Evolutionary conservation across 768 basidiomycete genomes (phyloP).

Genomic region (Trametes meyenii): DNA sequence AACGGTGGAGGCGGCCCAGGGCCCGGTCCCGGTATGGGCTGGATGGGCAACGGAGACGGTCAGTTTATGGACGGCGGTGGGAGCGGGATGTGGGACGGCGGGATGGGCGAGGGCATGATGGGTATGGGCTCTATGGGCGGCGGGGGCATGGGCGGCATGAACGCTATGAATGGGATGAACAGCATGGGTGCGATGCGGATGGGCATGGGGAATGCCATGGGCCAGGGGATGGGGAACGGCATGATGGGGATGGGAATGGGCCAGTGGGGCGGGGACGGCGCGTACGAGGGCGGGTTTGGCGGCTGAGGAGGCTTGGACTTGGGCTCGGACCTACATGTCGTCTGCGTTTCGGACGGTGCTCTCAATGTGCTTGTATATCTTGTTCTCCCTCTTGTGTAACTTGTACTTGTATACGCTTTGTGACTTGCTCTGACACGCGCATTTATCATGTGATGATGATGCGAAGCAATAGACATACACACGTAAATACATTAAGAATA

Average conservation of each 20-base stretch:
- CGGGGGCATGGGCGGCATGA: constrained; percentile 34
- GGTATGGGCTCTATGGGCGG: constrained; percentile 37
- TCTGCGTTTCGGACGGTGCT: not conserved
- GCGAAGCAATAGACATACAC: too few relatives aligned
- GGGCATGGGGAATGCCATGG: constrained; percentile 24
- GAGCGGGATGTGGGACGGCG: constrained; percentile 40
- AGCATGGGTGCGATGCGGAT: constrained; percentile 25
- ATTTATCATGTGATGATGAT: too few relatives aligned
- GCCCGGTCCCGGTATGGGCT: constrained; percentile 30
- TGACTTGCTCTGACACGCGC: too few relatives aligned
- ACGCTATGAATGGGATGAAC: constrained; percentile 20
- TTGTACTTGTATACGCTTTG: too few relatives aligned
- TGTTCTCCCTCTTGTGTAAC: too few relatives aligned
- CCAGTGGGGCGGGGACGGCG: constrained; percentile 39
- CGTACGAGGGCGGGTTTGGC: constrained; percentile 36
- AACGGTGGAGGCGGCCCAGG: constrained; percentile 16
- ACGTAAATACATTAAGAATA: too few relatives aligned
- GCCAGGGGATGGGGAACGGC: constrained; percentile 25
- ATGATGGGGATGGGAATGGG: constrained; percentile 33
- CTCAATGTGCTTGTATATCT: too few relatives aligned
- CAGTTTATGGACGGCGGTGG: constrained; percentile 33
- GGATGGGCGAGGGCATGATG: constrained; percentile 47
- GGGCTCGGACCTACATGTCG: not conserved
- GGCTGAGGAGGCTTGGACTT: constrained; percentile 28
- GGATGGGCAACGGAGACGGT: constrained; percentile 38